A percentile compares a stretch with the other conserved stretches of the same genome.
Conservation (phyloP, 495 filamentous ascomycete species). For the Neurospora sp. region DNA sequence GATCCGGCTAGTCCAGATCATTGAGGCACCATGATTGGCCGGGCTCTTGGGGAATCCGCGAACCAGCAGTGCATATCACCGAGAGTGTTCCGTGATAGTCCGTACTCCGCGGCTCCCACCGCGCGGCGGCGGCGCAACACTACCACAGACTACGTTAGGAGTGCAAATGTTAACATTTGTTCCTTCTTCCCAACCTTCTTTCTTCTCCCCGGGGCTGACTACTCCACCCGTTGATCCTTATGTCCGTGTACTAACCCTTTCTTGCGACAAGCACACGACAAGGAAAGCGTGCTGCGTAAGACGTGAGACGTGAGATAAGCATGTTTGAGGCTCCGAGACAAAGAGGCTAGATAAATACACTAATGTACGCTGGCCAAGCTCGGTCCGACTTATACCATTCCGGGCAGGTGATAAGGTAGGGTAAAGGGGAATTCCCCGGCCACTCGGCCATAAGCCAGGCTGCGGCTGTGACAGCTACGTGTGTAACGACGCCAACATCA, state of each 20-base stretch:
- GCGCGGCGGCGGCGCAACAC: not conserved
- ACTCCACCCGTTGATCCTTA: not conserved
- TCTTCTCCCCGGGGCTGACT: not conserved
- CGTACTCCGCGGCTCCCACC: not conserved
- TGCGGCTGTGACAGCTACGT: not conserved
- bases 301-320: not conserved
- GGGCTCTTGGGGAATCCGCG: not conserved
- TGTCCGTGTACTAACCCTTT: not conserved
- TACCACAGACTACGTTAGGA: not conserved
- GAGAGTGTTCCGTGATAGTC: not conserved
- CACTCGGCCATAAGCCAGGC: not conserved
- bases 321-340: not conserved
- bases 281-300: not conserved
- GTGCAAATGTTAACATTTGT: not conserved
- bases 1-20: not conserved
- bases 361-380: not conserved
- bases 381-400: not conserved
- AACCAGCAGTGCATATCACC: not conserved
- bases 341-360: not conserved
- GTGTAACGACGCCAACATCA: not conserved
- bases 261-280: not conserved
- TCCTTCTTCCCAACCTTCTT: not conserved
- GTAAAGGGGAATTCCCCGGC: not conserved
- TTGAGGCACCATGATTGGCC: not conserved
- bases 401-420: not conserved